phyloP scores from a whole-genome alignment of 306 rosid genomes.

The Canavalia ensiformis region DNA sequence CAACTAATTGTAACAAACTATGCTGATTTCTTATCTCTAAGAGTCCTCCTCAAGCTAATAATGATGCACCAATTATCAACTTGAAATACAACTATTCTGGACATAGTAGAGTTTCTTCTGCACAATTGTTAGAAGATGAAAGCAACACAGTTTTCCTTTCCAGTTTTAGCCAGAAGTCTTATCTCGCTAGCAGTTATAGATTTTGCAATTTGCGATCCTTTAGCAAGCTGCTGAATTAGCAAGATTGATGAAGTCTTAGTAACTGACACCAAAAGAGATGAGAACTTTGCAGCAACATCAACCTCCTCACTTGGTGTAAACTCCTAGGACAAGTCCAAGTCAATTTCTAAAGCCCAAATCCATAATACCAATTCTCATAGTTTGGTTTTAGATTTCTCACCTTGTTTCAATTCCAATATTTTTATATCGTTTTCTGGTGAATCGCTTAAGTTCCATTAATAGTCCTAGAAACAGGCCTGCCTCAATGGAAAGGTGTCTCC shows the following conservation, averaged over 20 bases:
- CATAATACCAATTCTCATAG: constrained; percentile 49
- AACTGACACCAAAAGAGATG: constrained; percentile 62
- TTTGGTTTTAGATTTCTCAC: constrained; percentile 48
- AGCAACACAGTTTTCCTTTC: too few species aligned
- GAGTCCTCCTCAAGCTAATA: too few species aligned
- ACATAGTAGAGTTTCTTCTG: too few species aligned
- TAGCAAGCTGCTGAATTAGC: neutral
- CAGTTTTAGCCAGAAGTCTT: too few species aligned
- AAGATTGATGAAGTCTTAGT: constrained; percentile 60
- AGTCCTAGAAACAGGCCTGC: constrained; percentile 51
- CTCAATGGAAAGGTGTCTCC: constrained; percentile 86
- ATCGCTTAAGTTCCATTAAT: constrained; percentile 36
- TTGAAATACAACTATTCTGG: too few species aligned
- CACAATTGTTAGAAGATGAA: too few species aligned
- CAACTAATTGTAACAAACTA: too few species aligned
- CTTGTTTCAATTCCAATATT: constrained; percentile 41
- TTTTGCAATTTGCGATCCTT: too few species aligned
- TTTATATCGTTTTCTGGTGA: constrained; percentile 50
- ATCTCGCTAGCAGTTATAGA: too few species aligned
- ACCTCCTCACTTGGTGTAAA: constrained; percentile 49
- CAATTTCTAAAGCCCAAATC: constrained; percentile 54
- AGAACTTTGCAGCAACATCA: constrained; percentile 48
- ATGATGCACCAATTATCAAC: too few species aligned
- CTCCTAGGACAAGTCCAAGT: constrained; percentile 55
- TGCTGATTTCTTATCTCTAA: too few species aligned